Conservation (phyloP, 345 rosid genomes). For the Heritiera fomes region DNA sequence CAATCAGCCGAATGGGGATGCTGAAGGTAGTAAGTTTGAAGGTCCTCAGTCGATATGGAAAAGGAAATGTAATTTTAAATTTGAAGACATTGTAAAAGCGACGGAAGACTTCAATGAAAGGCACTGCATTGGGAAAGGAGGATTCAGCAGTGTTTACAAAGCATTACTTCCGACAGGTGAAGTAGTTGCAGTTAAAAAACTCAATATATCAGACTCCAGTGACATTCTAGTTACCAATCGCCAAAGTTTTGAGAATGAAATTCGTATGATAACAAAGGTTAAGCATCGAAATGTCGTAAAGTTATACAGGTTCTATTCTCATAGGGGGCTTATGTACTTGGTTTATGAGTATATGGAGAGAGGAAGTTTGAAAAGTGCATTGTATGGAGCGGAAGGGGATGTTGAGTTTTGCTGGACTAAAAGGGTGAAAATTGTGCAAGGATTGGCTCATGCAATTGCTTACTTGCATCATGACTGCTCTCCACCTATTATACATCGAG, state of each 20-base stretch:
- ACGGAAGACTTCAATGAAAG: conserved; percentile 50
- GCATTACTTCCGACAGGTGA: conserved; percentile 48
- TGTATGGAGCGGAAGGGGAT: conserved; percentile 43
- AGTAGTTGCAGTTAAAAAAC: conserved; percentile 59
- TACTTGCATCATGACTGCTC: conserved; percentile 74
- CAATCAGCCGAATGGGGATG: conserved; percentile 37
- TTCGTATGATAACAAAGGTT: conserved; percentile 48
- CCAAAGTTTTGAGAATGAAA: conserved; percentile 59
- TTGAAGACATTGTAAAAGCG: conserved; percentile 57
- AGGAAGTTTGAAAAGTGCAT: conserved; percentile 53
- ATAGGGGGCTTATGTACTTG: conserved; percentile 47
- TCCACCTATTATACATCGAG: conserved; percentile 63
- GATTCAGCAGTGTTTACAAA: conserved; percentile 64
- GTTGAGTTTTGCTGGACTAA: conserved; percentile 44
- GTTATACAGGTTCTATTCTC: conserved; percentile 63
- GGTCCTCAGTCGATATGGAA: conserved; percentile 52
- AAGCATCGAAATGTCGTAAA: conserved; percentile 67
- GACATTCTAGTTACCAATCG: conserved; percentile 41
- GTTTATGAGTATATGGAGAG: conserved; percentile 59
- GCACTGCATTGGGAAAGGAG: conserved; percentile 66
- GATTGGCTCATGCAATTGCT: conserved; percentile 70
- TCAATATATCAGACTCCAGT: conserved; percentile 37
- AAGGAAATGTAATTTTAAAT: conserved; percentile 55
- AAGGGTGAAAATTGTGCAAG: conserved; percentile 50
- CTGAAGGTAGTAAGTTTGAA: conserved; percentile 7